These are phyloP conservation scores for Wickerhamiella pararugosa DNA, from an alignment of 1,139 yeast species.

Conservation along the genomic window DNA sequence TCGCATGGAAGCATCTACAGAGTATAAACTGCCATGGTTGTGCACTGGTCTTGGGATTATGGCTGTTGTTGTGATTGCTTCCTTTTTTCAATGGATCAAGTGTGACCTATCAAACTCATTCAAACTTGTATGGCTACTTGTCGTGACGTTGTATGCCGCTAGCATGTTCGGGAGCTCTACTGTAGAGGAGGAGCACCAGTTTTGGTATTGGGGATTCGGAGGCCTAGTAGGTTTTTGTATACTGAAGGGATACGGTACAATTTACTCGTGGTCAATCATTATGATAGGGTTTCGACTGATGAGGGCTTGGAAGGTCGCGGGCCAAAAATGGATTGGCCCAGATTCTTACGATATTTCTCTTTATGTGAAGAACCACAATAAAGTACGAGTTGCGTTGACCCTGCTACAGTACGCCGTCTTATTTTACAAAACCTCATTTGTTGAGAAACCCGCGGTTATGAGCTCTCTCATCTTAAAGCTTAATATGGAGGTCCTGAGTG, in stretches of 20 bases:
- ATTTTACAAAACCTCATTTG: too few species aligned
- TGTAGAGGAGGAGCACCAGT: slow-evolving; percentile 93
- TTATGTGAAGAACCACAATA: slow-evolving; percentile 15
- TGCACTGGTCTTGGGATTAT: slow-evolving; percentile 29
- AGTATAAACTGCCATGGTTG: slow-evolving; percentile 46
- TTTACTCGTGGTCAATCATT: slow-evolving; percentile 20
- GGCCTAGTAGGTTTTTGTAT: slow-evolving; percentile 19
- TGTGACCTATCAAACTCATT: neutral
- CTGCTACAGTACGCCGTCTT: too few species aligned
- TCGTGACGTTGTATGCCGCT: slow-evolving; percentile 34
- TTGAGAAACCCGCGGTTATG: too few species aligned
- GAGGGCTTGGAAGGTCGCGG: slow-evolving; percentile 83
- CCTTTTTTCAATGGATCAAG: slow-evolving; percentile 18
- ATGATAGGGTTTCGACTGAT: slow-evolving; percentile 39
- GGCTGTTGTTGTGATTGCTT: slow-evolving; percentile 22
- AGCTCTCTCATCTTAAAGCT: too few species aligned
- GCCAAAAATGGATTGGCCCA: slow-evolving; percentile 53
- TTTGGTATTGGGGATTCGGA: slow-evolving; percentile 77
- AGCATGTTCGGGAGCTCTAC: slow-evolving; percentile 79
- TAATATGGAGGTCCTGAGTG: too few species aligned
- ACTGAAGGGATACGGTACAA: slow-evolving; percentile 11
- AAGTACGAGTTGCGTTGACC: too few species aligned
- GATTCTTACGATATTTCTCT: slow-evolving; percentile 32
- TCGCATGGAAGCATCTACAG: slow-evolving; percentile 55
- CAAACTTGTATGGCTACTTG: slow-evolving; percentile 17